Base-by-base conservation (phyloP, 1,139 yeast species). In the Saccharomyces hybrid region DNA sequence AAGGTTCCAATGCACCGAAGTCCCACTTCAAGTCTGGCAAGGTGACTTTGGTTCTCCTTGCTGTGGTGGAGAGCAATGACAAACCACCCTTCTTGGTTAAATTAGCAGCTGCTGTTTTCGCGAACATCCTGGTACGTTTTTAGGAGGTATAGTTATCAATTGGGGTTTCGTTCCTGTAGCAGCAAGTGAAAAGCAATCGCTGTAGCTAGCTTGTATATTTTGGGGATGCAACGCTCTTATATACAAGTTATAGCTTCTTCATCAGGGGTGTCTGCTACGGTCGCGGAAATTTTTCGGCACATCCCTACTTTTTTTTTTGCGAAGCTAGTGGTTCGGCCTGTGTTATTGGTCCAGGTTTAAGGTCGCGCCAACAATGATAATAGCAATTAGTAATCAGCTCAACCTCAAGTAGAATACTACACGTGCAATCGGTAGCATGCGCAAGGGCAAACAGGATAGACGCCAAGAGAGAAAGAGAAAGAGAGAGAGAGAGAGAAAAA, bases 21-120 rank as follows among this genome's bases (percentile, higher is more conserved):
- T 86, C 95, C 81, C 86, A 91, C 71, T 85, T 89, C 68, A 91
- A 80, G 63, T 86, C 90, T 55, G 97, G 97, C 66, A 91, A 78
- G 42, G 87, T 78, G 54, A 86, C 86, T 73, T 86, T 85, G 66
- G 84, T 82, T 75, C 86, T 78, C 53, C 56, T 60, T 34, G 57
- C 46, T 44, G 47, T 34, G 11, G 49, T 44, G 32, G 49, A 31
- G 11, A 34, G 42, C 42, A 34, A 34, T 9, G 42, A 34, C 3
- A 34, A 34, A 14, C 42, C 55, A 8, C 47, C 47, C 19, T 46
- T 49, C 23, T 51, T 52, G 26, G 34, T 49, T 25, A 52, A 49
- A 14, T 34, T 50, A 27, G 47, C 51, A 29, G 46, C 48, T 28
- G 56, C 55, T 25, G 52, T 51, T 53, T 54, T 56, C 8, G 57